Percentiles rank a stretch among this genome's conserved stretches.
Conservation (phyloP, 164 flowering plant species). For the Echeveria elegans region DNA sequence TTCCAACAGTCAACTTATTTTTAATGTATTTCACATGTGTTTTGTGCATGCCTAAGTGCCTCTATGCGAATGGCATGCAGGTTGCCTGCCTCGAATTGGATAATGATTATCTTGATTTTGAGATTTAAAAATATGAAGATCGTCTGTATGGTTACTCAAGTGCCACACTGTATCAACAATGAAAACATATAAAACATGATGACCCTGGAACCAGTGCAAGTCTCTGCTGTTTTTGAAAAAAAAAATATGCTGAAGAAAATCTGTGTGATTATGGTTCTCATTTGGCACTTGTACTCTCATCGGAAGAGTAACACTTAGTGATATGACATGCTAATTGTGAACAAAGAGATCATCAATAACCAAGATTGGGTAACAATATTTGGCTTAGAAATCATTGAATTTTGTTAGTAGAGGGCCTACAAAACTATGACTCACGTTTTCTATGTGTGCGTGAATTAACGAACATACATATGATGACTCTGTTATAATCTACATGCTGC, state of each 20-base stretch:
- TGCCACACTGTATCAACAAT: too few relatives aligned
- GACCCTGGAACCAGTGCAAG: too few relatives aligned
- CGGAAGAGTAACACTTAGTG: neutral
- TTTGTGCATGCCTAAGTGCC: neutral
- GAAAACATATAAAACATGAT: too few relatives aligned
- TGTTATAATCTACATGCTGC: neutral
- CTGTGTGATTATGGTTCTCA: too few relatives aligned
- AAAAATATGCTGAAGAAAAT: too few relatives aligned
- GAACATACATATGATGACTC: neutral
- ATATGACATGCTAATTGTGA: neutral
- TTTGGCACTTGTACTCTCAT: too few relatives aligned
- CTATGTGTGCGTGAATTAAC: neutral
- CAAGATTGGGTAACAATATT: neutral
- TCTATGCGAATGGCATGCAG: neutral
- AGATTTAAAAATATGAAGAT: too few relatives aligned
- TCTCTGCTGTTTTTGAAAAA: too few relatives aligned
- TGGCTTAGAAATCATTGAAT: neutral
- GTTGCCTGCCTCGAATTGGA: neutral
- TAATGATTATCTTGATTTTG: neutral
- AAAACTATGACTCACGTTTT: neutral
- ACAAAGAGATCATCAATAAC: neutral
- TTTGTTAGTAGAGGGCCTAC: neutral
- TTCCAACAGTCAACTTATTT: neutral
- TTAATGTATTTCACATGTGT: neutral
- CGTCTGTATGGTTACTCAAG: too few relatives aligned